A percentile compares a stretch with the other conserved stretches of the same genome.
Evolutionary conservation across 2,329 filamentous ascomycete genomes (phyloP).

Genomic region (Apiospora marii): DNA sequence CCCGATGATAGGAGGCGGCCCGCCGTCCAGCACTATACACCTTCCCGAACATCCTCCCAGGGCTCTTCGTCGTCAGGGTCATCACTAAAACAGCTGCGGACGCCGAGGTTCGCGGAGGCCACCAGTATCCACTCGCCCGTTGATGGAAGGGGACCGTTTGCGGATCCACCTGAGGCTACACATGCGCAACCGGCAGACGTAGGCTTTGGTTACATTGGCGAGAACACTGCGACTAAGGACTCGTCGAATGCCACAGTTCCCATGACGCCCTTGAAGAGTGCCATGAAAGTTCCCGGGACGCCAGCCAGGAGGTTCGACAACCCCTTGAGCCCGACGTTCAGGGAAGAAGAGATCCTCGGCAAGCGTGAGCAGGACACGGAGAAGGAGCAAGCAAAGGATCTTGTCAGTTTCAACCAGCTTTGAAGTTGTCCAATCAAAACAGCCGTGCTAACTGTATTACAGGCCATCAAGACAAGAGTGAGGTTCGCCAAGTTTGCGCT

Average conservation of each 20-base stretch:
- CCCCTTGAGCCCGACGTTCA: conserved; percentile 89
- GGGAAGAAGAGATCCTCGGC: conserved; percentile 86
- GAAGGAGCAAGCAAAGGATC: conserved; percentile 84
- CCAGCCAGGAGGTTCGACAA: conserved; percentile 76
- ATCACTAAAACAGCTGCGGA: conserved; percentile 73
- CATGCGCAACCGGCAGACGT: conserved; percentile 83
- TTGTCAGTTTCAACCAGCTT: conserved; percentile 68
- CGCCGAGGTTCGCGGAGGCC: conserved; percentile 82
- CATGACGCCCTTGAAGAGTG: conserved; percentile 84
- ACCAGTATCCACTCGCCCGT: conserved; percentile 81
- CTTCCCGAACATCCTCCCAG: conserved; percentile 57
- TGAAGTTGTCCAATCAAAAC: neutral
- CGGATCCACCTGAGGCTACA: conserved; percentile 62
- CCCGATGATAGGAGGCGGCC: conserved; percentile 65
- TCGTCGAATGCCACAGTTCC: conserved; percentile 63
- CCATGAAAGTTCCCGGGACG: conserved; percentile 86
- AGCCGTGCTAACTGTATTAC: conserved; percentile 26
- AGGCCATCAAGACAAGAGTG: conserved; percentile 94
- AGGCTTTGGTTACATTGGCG: conserved; percentile 89
- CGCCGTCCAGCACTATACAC: conserved; percentile 61
- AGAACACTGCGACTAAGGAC: conserved; percentile 57
- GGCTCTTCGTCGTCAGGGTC: conserved; percentile 60
- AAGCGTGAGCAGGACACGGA: conserved; percentile 84
- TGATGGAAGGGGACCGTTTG: conserved; percentile 67
- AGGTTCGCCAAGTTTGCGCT: conserved; percentile 93